Evolutionary conservation across 305 asterid genomes (phyloP), one percentile per base, ranked within the genome.

Genomic region (Euphrasia arctica): DNA sequence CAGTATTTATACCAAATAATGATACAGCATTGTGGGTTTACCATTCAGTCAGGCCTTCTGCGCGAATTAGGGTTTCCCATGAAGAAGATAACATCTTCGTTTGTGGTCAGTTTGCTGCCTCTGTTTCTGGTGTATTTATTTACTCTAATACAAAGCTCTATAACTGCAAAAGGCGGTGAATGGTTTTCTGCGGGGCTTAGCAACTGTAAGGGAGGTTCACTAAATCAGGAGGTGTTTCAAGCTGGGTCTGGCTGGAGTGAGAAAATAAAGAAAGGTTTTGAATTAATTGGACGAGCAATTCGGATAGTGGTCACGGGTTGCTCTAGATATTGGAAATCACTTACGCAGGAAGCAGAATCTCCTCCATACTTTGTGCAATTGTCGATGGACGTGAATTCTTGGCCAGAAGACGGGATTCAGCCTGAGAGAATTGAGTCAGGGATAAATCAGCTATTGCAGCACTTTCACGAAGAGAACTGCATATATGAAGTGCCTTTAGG

Each of bases 321-420:
- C 72, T 72, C 77, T 67, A 80, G 93, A 72, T 94, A 94, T 78
- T 94, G 99, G 99, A 94, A 94, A 77, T 90, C 98, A 59, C 81
- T 94, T 74, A 94, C 97, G 12, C 99, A 86, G 79, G 99, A 88
- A 82, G 99, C 98, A 56, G 99, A 94, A 81, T 88, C 96, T 61
- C 99, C 99, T 68, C 99, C 99, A 5, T 88, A 94, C 80, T 91
- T 94, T 77, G 90, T 94, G 67, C 99, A 94, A 69, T 76, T 94
- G 84, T 94, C 99, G 62, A 78, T 94, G 87, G 95, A 87, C 70
- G 99, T 90, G 66, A 80, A 81, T 60, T 50, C 58, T 43, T 94
- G 99, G 98, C 99, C 99, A 58, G 95, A 90, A 71, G 96, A 91
- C 77, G 99, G 99, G 74, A 90, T 94, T 73, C 99, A 94, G 70